Evolutionary conservation across 2,329 filamentous ascomycete species (phyloP).

Genomic region (Helminthosporium solani): DNA sequence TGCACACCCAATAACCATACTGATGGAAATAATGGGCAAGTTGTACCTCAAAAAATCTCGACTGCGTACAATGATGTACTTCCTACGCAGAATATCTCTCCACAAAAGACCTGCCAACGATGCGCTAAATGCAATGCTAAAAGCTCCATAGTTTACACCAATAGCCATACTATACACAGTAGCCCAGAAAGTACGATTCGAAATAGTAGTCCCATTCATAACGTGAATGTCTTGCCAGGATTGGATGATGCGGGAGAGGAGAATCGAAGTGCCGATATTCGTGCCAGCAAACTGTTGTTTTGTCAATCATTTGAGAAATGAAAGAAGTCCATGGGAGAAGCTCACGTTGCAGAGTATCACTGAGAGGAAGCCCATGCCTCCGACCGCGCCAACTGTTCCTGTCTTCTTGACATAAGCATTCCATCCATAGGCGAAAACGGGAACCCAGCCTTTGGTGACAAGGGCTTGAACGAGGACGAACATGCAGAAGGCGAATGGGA

Average conservation of each 20-base stretch:
- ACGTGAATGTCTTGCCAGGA: constrained; percentile 64
- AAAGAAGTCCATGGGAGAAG: background rate
- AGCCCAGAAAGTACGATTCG: constrained; percentile 68
- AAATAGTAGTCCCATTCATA: constrained; percentile 52
- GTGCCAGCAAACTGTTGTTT: constrained; percentile 67
- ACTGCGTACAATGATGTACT: constrained; percentile 64
- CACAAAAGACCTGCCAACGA: constrained; percentile 71
- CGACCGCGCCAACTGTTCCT: constrained; percentile 66
- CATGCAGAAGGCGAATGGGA: constrained; percentile 73
- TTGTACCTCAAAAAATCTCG: constrained; percentile 70
- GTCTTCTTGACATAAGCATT: constrained; percentile 70
- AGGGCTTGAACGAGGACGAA: constrained; percentile 72
- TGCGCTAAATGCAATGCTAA: constrained; percentile 70
- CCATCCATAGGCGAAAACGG: constrained; percentile 72
- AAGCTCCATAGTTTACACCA: constrained; percentile 73
- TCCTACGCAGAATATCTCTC: constrained; percentile 68
- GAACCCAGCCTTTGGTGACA: constrained; percentile 73
- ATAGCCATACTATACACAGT: constrained; percentile 73
- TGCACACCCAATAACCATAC: constrained; percentile 64
- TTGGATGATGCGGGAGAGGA: constrained; percentile 69
- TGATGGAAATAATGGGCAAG: constrained; percentile 67
- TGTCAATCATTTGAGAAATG: constrained; percentile 1
- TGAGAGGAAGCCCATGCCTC: constrained; percentile 72
- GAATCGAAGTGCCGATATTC: constrained; percentile 74
- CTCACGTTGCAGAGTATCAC: constrained; percentile 72